Percentiles rank a stretch among this genome's conserved stretches.
phyloP scores from a whole-genome alignment of 495 filamentous ascomycete species.

The Xanthoparmelia taractica region DNA sequence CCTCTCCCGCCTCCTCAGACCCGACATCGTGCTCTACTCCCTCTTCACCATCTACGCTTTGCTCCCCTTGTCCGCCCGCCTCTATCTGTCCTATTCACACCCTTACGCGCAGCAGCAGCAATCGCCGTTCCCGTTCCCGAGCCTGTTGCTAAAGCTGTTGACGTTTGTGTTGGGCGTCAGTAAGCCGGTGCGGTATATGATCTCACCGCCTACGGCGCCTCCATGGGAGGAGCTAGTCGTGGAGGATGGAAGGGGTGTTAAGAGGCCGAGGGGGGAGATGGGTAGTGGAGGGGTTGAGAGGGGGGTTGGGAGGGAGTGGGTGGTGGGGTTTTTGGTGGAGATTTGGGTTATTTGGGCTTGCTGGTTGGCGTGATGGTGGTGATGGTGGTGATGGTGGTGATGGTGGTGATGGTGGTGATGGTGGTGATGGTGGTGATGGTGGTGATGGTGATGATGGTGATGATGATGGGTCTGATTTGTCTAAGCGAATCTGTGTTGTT shows the following conservation, averaged over 20 bases:
- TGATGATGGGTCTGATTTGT: too few relatives aligned
- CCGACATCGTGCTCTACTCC: conserved; percentile 4
- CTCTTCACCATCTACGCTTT: conserved; percentile 16
- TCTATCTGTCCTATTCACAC: neutral
- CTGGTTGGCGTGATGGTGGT: neutral
- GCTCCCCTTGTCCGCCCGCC: neutral
- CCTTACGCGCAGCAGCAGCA: too few relatives aligned
- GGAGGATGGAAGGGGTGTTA: neutral
- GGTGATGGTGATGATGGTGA: too few relatives aligned
- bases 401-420: too few relatives aligned
- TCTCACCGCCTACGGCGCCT: neutral
- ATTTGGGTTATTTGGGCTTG: neutral
- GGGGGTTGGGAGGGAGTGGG: neutral
- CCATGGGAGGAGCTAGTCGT: neutral
- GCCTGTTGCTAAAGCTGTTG: neutral
- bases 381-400: too few relatives aligned
- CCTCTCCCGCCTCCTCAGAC: conserved; percentile 1
- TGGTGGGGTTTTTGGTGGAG: neutral
- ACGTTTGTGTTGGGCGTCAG: neutral
- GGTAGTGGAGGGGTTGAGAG: neutral
- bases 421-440: too few relatives aligned
- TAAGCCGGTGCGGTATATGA: neutral
- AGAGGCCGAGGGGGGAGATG: neutral
- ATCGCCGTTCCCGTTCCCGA: neutral
- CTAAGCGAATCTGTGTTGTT: too few relatives aligned